These are phyloP conservation scores for Magnusiomyces magnusii DNA, from an alignment of 1,139 yeast species.

Conservation along the genomic window DNA sequence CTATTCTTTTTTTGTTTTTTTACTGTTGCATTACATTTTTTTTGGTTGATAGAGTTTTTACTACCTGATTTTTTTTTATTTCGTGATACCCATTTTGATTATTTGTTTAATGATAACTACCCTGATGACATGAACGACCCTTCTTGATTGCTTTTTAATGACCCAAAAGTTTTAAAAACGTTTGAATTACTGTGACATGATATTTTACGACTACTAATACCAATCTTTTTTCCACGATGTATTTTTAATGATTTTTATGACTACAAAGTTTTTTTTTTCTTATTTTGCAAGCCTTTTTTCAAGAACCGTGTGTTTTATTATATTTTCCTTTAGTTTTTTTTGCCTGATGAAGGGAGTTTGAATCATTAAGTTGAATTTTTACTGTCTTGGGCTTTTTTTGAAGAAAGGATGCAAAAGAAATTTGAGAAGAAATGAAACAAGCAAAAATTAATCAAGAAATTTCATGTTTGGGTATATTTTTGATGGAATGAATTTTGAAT, in stretches of 20 bases:
- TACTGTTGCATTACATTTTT: background rate
- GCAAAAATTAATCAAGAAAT: background rate
- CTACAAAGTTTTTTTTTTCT: background rate
- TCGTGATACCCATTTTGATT: constrained; percentile 2
- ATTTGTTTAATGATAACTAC: background rate
- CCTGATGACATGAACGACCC: constrained; percentile 1
- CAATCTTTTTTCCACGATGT: background rate
- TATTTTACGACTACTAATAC: background rate
- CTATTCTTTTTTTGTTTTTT: constrained; percentile 5
- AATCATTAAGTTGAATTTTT: constrained; percentile 15
- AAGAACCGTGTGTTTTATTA: too few relatives aligned
- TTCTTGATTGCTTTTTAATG: background rate
- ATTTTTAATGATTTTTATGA: background rate
- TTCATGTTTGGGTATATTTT: constrained; percentile 1
- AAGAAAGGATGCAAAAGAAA: background rate
- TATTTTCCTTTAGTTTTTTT: constrained; percentile 1
- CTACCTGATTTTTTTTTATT: constrained; percentile 4
- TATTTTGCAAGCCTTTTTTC: background rate
- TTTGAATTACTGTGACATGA: background rate
- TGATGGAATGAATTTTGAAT: constrained; percentile 5
- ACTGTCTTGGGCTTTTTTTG: background rate
- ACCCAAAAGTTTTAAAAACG: background rate
- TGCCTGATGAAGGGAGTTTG: constrained; percentile 5
- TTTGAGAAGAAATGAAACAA: background rate
- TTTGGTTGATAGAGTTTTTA: constrained; percentile 6